Evolutionary conservation across 1,139 yeast genomes (phyloP).

Genomic region (Kluyveromyces sp.): DNA sequence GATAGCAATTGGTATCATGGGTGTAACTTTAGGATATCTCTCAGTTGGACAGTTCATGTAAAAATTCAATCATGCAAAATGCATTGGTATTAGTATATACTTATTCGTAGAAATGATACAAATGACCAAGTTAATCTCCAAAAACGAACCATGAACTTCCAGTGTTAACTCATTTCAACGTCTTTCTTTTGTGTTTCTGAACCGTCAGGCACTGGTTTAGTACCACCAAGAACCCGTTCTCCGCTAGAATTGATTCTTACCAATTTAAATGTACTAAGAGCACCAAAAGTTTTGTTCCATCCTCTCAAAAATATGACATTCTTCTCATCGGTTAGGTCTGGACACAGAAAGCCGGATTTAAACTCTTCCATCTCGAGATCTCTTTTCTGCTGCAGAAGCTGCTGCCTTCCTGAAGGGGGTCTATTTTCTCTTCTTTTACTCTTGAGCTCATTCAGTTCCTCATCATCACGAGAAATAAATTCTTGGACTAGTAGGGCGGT

Average conservation of each 20-base stretch:
- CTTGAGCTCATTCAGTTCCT: slow-evolving; percentile 55
- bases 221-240: slow-evolving; percentile 24
- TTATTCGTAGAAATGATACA: neutral
- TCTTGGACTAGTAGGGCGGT: slow-evolving; percentile 54
- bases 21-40: neutral
- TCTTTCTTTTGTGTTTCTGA: slow-evolving; percentile 9
- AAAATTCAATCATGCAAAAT: neutral
- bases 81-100: neutral
- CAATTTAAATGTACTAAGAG: slow-evolving; percentile 54
- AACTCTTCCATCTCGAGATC: slow-evolving; percentile 57
- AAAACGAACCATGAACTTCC: neutral
- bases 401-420: slow-evolving; percentile 69
- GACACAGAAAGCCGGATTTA: slow-evolving; percentile 63
- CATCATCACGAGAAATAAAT: slow-evolving; percentile 64
- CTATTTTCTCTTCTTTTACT: slow-evolving; percentile 75
- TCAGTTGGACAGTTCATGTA: neutral
- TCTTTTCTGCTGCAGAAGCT: slow-evolving; percentile 52
- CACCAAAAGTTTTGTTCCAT: slow-evolving; percentile 84
- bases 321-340: slow-evolving; percentile 57
- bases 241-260: slow-evolving; percentile 25
- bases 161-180: slow-evolving; percentile 15
- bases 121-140: neutral
- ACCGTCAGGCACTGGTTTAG: slow-evolving; percentile 7
- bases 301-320: slow-evolving; percentile 53
- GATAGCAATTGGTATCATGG: neutral